Conservation (phyloP, 805 yeast species). For the Clavispora phyllophila region DNA sequence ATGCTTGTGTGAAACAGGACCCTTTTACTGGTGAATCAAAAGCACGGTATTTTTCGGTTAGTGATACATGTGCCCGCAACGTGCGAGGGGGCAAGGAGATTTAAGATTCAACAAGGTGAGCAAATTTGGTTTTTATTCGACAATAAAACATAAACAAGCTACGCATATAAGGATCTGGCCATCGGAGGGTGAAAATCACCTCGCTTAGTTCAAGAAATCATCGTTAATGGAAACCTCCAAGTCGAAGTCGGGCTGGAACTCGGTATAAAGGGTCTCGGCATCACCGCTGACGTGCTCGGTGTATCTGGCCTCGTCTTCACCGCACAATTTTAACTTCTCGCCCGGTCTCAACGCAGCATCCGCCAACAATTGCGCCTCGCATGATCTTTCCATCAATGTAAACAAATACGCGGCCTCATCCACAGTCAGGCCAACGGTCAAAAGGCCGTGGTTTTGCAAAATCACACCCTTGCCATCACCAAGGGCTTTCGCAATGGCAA, state of each 20-base stretch:
- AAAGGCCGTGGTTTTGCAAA: conserved; percentile 67
- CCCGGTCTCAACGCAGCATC: conserved; percentile 47
- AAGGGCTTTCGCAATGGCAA: conserved; percentile 53
- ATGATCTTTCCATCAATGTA: conserved; percentile 56
- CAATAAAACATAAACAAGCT: too few relatives aligned
- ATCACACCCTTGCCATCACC: conserved; percentile 57
- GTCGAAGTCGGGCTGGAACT: conserved; percentile 68
- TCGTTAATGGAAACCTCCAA: conserved; percentile 23
- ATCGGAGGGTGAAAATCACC: too few relatives aligned
- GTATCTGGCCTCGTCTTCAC: conserved; percentile 62
- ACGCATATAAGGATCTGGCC: too few relatives aligned
- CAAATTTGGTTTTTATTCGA: too few relatives aligned
- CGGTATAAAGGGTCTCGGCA: conserved; percentile 64
- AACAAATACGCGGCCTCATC: conserved; percentile 72
- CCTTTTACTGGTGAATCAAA: too few relatives aligned
- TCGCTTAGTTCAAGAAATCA: conserved; percentile 20
- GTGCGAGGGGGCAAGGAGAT: too few relatives aligned
- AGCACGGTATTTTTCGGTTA: too few relatives aligned
- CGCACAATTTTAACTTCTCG: conserved; percentile 39
- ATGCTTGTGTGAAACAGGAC: too few relatives aligned
- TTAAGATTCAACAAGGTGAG: too few relatives aligned
- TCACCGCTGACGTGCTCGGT: conserved; percentile 58
- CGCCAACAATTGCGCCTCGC: conserved; percentile 61
- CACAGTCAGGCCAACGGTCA: conserved; percentile 65
- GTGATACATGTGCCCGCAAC: too few relatives aligned